phyloP scores from a whole-genome alignment of 1,139 yeast genomes.

The Meyerozyma guilliermondii region DNA sequence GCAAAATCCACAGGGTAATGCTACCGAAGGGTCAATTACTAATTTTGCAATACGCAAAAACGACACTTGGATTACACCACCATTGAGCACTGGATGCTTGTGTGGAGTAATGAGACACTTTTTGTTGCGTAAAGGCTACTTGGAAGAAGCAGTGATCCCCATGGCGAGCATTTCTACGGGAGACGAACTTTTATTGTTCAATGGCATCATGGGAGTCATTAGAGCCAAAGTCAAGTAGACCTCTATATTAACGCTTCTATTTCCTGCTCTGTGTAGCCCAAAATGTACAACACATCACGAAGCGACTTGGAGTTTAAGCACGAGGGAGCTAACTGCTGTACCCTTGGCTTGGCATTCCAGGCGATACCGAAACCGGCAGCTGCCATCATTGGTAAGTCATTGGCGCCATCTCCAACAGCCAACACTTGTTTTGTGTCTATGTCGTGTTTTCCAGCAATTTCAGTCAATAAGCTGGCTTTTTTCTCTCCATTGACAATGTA shows the following conservation, averaged over 20 bases:
- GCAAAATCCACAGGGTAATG: constrained; percentile 51
- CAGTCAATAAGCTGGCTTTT: constrained; percentile 69
- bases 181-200: constrained; percentile 65
- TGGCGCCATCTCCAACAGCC: constrained; percentile 98
- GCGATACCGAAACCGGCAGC: constrained; percentile 93
- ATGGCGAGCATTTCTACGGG: constrained; percentile 49
- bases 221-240: constrained; percentile 43
- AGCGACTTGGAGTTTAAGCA: constrained; percentile 68
- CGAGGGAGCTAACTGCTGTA: constrained; percentile 77
- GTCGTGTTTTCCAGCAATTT: constrained; percentile 60
- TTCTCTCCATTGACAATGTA: constrained; percentile 79
- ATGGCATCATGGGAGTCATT: constrained; percentile 80
- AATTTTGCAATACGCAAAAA: constrained; percentile 63
- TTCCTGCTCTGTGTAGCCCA: constrained; percentile 69
- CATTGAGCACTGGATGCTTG: constrained; percentile 69
- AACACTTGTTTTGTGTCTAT: constrained; percentile 56
- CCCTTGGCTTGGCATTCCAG: constrained; percentile 95
- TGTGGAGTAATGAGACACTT: constrained; percentile 79
- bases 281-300: constrained; percentile 69
- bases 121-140: constrained; percentile 48
- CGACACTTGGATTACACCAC: constrained; percentile 76
- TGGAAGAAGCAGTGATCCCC: constrained; percentile 51
- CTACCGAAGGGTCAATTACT: constrained; percentile 84
- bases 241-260: constrained; percentile 25
- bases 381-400: constrained; percentile 90